phyloP scores from a whole-genome alignment of 495 filamentous ascomycete genomes.

The Immersiella caudata region DNA sequence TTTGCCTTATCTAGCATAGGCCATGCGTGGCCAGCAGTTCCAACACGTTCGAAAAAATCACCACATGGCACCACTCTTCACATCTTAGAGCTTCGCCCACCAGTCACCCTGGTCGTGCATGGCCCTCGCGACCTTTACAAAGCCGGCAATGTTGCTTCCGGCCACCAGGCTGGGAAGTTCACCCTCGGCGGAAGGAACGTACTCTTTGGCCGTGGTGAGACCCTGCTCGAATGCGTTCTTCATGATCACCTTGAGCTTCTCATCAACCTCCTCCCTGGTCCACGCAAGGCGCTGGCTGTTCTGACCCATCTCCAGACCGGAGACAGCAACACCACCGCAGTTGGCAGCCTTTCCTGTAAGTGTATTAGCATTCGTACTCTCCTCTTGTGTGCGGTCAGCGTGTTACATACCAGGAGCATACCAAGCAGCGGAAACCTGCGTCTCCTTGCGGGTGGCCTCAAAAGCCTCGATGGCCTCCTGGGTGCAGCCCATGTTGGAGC shows the following conservation, averaged over 20 bases:
- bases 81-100: conserved; percentile 60
- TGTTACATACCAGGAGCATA: conserved; percentile 73
- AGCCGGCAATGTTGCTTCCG: conserved; percentile 95
- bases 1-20: not conserved
- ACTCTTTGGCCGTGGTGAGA: conserved; percentile 85
- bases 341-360: conserved; percentile 77
- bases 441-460: conserved; percentile 75
- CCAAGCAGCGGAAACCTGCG: conserved; percentile 77
- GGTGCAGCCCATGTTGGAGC: conserved; percentile 98
- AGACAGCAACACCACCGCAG: conserved; percentile 95
- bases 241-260: conserved; percentile 93
- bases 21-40: not conserved
- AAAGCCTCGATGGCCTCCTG: conserved; percentile 94
- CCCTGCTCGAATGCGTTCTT: conserved; percentile 90
- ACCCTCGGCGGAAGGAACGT: conserved; percentile 73
- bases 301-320: conserved; percentile 98
- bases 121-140: conserved; percentile 91
- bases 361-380: conserved; percentile 3
- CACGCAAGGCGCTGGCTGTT: conserved; percentile 84
- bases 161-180: conserved; percentile 88
- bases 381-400: not conserved
- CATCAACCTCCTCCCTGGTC: conserved; percentile 88
- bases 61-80: not conserved
- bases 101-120: conserved; percentile 98
- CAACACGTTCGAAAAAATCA: not conserved